Base-by-base conservation (phyloP, 768 basidiomycete species). In the Cubamyces lactineus region DNA sequence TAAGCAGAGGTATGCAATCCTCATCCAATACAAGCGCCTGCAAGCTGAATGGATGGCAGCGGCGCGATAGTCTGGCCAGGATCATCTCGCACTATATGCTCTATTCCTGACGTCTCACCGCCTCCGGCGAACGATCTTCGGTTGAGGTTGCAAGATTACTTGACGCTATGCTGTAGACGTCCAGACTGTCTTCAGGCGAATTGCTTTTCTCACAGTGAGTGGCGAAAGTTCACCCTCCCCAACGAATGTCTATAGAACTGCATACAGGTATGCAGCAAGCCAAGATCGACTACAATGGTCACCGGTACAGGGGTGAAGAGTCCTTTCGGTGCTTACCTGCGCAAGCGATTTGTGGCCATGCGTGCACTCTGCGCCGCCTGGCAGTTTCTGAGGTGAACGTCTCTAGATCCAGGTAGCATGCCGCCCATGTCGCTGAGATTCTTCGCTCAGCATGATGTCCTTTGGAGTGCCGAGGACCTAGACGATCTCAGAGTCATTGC, bases 401-500 rank as follows among this genome's bases (percentile, higher is more conserved):
- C 34, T 34, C 9, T 11, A 11, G 9, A 11, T 11, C 11, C 34
- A 34, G 9, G 34, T 1, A 1, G 34, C 9, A 34, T 11, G 34
- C 9, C 9, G 9, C 11, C 6, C 5, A 11, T 34, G 9, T 34
- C 5, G 34, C 34, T 34, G 1, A 34, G 34, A 34, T 34, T 34
- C 9, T 34, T 9, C 9, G 11, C 34, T 11, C 43, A 63, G 70
- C 56, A 45, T 3, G 61, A 43, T 0, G 43, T 60, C 7, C 16
- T 23, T 0, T 47, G 59, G 62, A 60, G 41, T 2, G 34, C 3
- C 15, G 26, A 48, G 28, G 82, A 85, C 6, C 56, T 76, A 3
- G 76, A 81, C 39, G 63, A 73, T 0, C 67, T 88, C 2, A 70
- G 65, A 21, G 72, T 70, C 2, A 67, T 84, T 5, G 71, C 84